Conservation (phyloP, 2,329 filamentous ascomycete species). For the Fusarium setosum region DNA sequence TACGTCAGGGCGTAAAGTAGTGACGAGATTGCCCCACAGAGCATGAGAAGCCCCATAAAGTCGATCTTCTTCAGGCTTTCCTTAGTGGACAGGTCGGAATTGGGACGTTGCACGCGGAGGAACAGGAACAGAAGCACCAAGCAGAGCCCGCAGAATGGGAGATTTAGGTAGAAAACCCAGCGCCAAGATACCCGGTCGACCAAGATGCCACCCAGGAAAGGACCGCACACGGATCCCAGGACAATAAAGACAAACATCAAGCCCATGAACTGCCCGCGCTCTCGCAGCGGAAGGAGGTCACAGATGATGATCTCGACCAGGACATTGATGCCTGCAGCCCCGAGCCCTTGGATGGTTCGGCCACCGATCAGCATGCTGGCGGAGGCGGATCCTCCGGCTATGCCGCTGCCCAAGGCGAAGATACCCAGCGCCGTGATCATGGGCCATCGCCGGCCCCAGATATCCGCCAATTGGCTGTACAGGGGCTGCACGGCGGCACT, state of each 20-base stretch:
- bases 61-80: slow-evolving; percentile 49
- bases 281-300: slow-evolving; percentile 61
- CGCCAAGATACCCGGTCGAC: slow-evolving; percentile 50
- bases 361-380: background rate
- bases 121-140: slow-evolving; percentile 37
- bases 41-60: slow-evolving; percentile 52
- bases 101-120: slow-evolving; percentile 36
- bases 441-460: background rate
- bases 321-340: slow-evolving; percentile 49
- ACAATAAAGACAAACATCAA: slow-evolving; percentile 46
- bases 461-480: slow-evolving; percentile 1
- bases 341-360: slow-evolving; percentile 58
- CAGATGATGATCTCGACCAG: slow-evolving; percentile 47
- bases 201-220: slow-evolving; percentile 46
- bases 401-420: background rate
- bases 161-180: slow-evolving; percentile 58
- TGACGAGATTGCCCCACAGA: slow-evolving; percentile 50
- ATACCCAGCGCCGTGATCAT: background rate
- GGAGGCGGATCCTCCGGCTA: background rate
- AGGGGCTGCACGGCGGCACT: background rate
- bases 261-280: slow-evolving; percentile 55
- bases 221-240: slow-evolving; percentile 48
- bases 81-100: slow-evolving; percentile 10
- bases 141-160: slow-evolving; percentile 45
- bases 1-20: slow-evolving; percentile 64